Evolutionary conservation across 75 land plant genomes (phyloP).

Genomic region (Pinus taeda): DNA sequence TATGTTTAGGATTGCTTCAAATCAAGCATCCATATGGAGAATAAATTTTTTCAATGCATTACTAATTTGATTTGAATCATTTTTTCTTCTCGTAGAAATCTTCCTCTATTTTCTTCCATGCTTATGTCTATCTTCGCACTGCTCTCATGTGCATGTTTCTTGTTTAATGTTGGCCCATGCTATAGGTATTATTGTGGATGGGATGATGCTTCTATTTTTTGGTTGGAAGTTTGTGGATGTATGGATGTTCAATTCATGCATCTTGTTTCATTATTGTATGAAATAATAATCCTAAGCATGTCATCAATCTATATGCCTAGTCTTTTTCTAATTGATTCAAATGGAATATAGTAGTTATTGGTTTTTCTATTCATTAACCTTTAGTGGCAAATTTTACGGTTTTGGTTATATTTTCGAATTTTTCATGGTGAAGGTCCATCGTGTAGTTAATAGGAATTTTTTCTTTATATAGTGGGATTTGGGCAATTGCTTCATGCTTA

Average conservation of each 20-base stretch:
- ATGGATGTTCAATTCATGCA: constrained; percentile 1
- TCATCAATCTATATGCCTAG: not conserved
- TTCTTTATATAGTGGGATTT: not conserved
- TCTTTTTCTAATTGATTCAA: too few relatives aligned
- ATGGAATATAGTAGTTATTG: too few relatives aligned
- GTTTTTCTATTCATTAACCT: constrained; percentile 1
- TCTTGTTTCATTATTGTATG: not conserved
- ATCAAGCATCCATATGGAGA: not conserved
- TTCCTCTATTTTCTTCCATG: not conserved
- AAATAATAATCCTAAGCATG: not conserved
- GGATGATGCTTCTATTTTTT: not conserved
- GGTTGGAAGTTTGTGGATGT: too few relatives aligned
- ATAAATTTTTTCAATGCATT: not conserved
- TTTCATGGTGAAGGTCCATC: not conserved
- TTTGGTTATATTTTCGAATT: not conserved
- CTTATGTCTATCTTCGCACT: not conserved
- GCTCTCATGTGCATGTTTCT: not conserved
- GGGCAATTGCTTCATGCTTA: not conserved
- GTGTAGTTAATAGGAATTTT: not conserved
- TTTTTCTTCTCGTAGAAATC: not conserved
- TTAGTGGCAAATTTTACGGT: not conserved
- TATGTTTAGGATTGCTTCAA: not conserved
- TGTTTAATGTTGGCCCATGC: not conserved
- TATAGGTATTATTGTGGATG: not conserved
- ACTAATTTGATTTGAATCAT: not conserved